These are phyloP conservation scores for Tephrocybe sp. DNA, from an alignment of 768 basidiomycete species.

Conservation along the genomic window DNA sequence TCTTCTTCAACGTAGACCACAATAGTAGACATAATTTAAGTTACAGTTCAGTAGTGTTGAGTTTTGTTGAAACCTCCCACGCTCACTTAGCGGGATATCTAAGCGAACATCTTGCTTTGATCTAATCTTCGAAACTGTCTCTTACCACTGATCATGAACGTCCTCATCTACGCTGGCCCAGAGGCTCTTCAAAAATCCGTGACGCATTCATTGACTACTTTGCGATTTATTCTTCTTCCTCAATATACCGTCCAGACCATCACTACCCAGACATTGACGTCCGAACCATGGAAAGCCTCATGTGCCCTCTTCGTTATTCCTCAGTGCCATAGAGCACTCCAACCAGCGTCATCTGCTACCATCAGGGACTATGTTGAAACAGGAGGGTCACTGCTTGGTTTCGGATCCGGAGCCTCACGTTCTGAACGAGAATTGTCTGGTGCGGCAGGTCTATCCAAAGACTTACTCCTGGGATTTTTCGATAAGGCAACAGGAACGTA, in stretches of 20 bases:
- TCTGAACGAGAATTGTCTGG: constrained; percentile 24
- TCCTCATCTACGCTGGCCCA: constrained; percentile 69
- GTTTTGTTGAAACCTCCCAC: too few species aligned
- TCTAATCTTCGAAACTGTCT: neutral
- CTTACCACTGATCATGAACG: constrained; percentile 48
- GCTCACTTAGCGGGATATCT: neutral
- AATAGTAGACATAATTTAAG: too few species aligned
- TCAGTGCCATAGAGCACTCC: constrained; percentile 46
- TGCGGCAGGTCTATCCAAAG: constrained; percentile 18
- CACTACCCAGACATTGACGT: constrained; percentile 48
- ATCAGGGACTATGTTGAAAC: constrained; percentile 59
- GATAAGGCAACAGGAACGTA: constrained; percentile 30
- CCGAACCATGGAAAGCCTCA: constrained; percentile 72
- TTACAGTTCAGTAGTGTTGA: too few species aligned
- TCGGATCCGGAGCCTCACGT: constrained; percentile 56
- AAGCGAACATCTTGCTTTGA: neutral
- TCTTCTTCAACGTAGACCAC: too few species aligned
- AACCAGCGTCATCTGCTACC: constrained; percentile 34
- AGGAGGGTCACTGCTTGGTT: constrained; percentile 71
- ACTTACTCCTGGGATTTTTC: constrained; percentile 33
- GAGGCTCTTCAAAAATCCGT: constrained; percentile 50
- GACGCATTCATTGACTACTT: constrained; percentile 37
- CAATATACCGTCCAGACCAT: constrained; percentile 79
- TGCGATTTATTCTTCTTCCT: constrained; percentile 60
- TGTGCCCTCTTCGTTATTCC: constrained; percentile 83